These are phyloP conservation scores for Lentinus tigrinus DNA, from an alignment of 768 basidiomycete species.

Conservation along the genomic window DNA sequence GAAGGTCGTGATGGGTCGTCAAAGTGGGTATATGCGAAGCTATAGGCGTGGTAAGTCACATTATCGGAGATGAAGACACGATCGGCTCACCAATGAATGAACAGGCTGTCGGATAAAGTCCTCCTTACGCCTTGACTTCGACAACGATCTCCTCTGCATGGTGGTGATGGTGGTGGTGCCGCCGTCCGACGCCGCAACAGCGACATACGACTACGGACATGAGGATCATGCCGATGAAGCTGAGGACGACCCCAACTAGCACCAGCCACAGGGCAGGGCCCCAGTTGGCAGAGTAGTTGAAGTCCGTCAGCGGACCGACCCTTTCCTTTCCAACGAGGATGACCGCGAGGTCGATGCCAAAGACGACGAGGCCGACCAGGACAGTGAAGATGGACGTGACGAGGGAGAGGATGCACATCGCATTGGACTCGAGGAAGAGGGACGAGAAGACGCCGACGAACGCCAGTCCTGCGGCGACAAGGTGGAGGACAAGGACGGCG, in stretches of 20 bases:
- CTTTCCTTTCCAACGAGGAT: constrained; percentile 50
- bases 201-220: constrained; percentile 64
- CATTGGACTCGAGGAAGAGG: constrained; percentile 58
- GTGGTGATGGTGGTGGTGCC: constrained; percentile 7
- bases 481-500: constrained; percentile 65
- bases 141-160: background rate
- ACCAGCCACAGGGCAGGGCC: constrained; percentile 79
- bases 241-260: constrained; percentile 49
- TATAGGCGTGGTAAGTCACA: background rate
- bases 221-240: constrained; percentile 61
- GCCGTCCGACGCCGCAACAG: constrained; percentile 58
- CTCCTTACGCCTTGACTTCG: background rate
- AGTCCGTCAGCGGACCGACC: constrained; percentile 38
- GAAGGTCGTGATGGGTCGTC: background rate
- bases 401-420: constrained; percentile 56
- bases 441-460: constrained; percentile 51
- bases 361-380: constrained; percentile 51
- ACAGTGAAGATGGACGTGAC: constrained; percentile 56
- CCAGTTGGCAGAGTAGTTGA: constrained; percentile 47
- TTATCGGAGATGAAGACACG: background rate
- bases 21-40: background rate
- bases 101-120: background rate
- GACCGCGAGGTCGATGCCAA: constrained; percentile 63
- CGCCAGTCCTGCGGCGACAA: constrained; percentile 59
- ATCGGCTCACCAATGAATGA: background rate